Evolutionary conservation across 306 rosid species (phyloP).

Genomic region (Potentilla sterilis): DNA sequence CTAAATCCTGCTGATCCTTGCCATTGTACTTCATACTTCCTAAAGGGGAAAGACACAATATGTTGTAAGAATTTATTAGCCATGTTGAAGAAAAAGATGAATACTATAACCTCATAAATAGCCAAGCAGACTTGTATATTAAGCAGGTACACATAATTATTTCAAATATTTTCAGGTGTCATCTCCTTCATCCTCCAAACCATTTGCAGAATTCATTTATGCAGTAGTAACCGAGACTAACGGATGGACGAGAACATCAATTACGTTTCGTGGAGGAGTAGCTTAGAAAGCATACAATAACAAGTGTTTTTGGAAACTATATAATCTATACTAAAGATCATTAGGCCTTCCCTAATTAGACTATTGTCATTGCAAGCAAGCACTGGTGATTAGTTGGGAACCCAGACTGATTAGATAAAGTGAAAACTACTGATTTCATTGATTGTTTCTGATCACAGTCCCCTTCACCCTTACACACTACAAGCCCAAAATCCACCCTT

Average conservation of each 20-base stretch:
- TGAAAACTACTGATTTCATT: background rate
- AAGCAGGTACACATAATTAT: background rate
- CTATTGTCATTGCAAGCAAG: background rate
- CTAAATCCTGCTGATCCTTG: conserved; percentile 35
- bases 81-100: background rate
- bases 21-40: conserved; percentile 39
- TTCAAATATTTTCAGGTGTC: background rate
- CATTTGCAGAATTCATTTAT: background rate
- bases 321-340: background rate
- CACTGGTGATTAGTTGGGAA: background rate
- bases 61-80: background rate
- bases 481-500: background rate
- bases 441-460: background rate
- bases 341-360: background rate
- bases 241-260: background rate
- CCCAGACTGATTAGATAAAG: background rate
- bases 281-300: background rate
- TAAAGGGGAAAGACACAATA: conserved; percentile 18
- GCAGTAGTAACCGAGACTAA: background rate
- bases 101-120: background rate
- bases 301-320: background rate
- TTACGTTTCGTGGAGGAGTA: background rate
- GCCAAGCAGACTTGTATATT: background rate
- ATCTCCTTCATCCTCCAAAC: background rate
- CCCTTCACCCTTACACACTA: background rate